Conservation (phyloP, 1,284 basidiomycete genomes). For the Pulchroboletus neoregius region DNA sequence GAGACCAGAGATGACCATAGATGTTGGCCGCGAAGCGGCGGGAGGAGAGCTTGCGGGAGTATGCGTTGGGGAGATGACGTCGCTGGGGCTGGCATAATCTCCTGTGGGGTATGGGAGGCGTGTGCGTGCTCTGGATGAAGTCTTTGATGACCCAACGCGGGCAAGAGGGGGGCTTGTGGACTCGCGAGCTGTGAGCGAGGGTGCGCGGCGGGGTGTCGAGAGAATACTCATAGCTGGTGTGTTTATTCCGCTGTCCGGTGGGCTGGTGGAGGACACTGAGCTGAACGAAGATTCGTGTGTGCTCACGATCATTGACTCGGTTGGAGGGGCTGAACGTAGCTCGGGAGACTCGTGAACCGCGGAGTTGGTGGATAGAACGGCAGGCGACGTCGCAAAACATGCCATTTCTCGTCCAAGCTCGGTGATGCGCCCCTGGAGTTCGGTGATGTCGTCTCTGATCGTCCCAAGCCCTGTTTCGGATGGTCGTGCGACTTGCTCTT, state of each 20-base stretch:
- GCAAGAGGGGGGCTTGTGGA: slow-evolving; percentile 64
- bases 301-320: slow-evolving; percentile 38
- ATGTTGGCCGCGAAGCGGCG: slow-evolving; percentile 23
- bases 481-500: slow-evolving; percentile 3
- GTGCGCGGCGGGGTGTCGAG: slow-evolving; percentile 35
- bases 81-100: slow-evolving; percentile 64
- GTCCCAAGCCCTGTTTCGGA: slow-evolving; percentile 37
- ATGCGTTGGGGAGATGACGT: slow-evolving; percentile 39
- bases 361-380: slow-evolving; percentile 50
- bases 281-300: slow-evolving; percentile 25
- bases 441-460: slow-evolving; percentile 62
- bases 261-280: slow-evolving; percentile 24
- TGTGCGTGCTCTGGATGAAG: slow-evolving; percentile 39
- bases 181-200: slow-evolving; percentile 47
- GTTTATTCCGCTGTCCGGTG: slow-evolving; percentile 14
- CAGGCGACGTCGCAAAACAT: slow-evolving; percentile 55
- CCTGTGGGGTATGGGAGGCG: slow-evolving; percentile 76
- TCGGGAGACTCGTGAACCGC: slow-evolving; percentile 46
- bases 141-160: slow-evolving; percentile 23
- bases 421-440: slow-evolving; percentile 66
- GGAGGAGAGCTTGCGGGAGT: slow-evolving; percentile 61
- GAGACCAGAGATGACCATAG: slow-evolving; percentile 30
- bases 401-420: slow-evolving; percentile 76
- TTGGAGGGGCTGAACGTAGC: slow-evolving; percentile 39
- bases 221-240: slow-evolving; percentile 18